Base-by-base conservation (phyloP, 257 asterid species). In the Scutellaria galericulata region DNA sequence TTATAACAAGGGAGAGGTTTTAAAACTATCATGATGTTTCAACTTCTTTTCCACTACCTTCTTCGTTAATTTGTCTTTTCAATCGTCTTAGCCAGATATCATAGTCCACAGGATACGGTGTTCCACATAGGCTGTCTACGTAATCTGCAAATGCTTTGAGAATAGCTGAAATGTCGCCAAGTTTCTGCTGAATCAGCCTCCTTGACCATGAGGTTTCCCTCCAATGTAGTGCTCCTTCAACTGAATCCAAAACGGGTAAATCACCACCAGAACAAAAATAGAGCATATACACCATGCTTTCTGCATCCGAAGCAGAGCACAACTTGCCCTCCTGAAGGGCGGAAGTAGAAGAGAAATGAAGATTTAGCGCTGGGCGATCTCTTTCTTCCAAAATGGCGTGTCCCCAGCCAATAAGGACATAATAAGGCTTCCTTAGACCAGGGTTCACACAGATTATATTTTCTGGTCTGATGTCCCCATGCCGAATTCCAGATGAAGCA, bases 121-220 rank as follows among this genome's bases (percentile, higher is more conserved):
- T 94, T 18, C 99, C 97, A 60, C 99, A 94, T 45, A 94, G 81
- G 84, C 99, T 95, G 75, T 95, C 99, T 63, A 95, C 98, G 73
- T 91, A 95, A 84, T 95, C 99, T 9, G 99, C 96, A 78, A 92
- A 92, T 27, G 99, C 99, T 85, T 95, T 95, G 82, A 95, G 79
- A 24, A 95, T 93, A 44, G 99, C 96, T 15, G 99, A 95, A 15
- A 90, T 90, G 40, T 92, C 97, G 47, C 99, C 99, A 12, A 95
- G 96, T 77, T 81, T 89, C 86, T 92, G 98, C 83, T 95, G 99
- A 76, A 95, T 92, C 84, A 77, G 68, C 87, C 99, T 88, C 87
- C 86, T 95, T 13, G 99, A 95, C 99, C 99, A 95, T n/a, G 93
- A 82, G 11, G 82, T 79, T 82, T 92, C 99, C 80, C 99, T 90